Evolutionary conservation across 345 rosid species (phyloP), one percentile per base, ranked within the genome.

Genomic region (Sapria himalayana): DNA sequence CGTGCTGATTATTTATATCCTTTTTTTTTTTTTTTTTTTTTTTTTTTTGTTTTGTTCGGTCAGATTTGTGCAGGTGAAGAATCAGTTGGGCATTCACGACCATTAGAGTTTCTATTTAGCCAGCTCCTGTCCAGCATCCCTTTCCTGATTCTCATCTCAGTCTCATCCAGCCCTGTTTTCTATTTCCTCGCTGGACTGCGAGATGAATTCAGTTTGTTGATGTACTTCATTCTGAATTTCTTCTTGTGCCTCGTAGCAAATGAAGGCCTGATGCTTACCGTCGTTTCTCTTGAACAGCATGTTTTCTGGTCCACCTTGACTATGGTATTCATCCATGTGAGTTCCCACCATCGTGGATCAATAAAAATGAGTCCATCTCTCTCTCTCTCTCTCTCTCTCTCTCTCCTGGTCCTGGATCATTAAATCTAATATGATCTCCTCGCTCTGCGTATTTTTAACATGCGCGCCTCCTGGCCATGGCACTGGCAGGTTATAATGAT

Each of bases 221-320:
- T 91, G 99, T 91, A 91, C 74, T 84, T 84, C 46, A 95, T 91
- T 47, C 78, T 91, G 54, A 91, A 91, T 61, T 71, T 91, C 74
- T 91, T 91, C 59, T 60, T 65, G 62, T 84, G 92, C 66, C 76
- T 91, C 40, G 29, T 91, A 21, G 93, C 75, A 37, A 91, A 84
- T 48, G 99, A 91, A 63, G 99, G 99, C 35, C 49, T 91, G 22
- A 68, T 77, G 67, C 77, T 91, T 48, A 57, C 58, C 20, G 47
- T 84, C 21, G 63, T 66, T 54, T 67, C 85, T 40, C 54, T 79
- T 27, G 82, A 84, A 75, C 75, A 59, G 56, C 64, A 91, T 51
- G 59, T 77, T 51, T 84, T 71, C 69, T 77, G 86, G 86, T 72
- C 73, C 52, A 58, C 72, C 42, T 60, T 84, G 59, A 65, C 74